phyloP scores from a whole-genome alignment of 768 basidiomycete species.

The Nidula microcarpa region DNA sequence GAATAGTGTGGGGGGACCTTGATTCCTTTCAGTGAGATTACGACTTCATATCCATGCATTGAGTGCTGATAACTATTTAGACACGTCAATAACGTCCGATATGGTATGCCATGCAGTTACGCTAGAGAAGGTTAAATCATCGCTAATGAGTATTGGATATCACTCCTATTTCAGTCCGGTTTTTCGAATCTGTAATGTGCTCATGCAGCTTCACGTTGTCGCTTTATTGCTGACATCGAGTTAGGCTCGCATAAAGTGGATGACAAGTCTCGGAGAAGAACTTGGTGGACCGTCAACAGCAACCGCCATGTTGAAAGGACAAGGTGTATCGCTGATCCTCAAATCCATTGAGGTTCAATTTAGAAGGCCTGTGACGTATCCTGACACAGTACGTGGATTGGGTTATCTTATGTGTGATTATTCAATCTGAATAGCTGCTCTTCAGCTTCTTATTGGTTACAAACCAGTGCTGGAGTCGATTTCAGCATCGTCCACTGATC shows the following conservation, averaged over 20 bases:
- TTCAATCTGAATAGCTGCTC: constrained; percentile 1
- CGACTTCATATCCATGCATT: not conserved
- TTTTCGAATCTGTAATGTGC: constrained; percentile 61
- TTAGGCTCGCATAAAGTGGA: constrained; percentile 70
- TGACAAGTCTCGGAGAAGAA: constrained; percentile 50
- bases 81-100: constrained; percentile 77
- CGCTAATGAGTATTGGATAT: not conserved
- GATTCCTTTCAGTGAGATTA: constrained; percentile 72
- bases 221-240: constrained; percentile 1
- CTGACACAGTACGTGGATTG: constrained; percentile 62
- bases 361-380: constrained; percentile 69
- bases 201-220: not conserved
- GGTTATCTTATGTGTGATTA: not conserved
- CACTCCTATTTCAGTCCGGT: constrained; percentile 45
- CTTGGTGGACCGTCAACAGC: constrained; percentile 57
- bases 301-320: constrained; percentile 54
- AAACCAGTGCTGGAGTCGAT: constrained; percentile 26
- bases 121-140: not conserved
- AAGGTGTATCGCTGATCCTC: constrained; percentile 71
- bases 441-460: constrained; percentile 64
- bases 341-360: constrained; percentile 68
- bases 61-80: constrained; percentile 32
- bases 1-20: constrained; percentile 76
- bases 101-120: constrained; percentile 40
- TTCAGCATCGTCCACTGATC: not conserved